Evolutionary conservation across 2,329 filamentous ascomycete genomes (phyloP).

Genomic region (Acephala macrosclerotiorum): DNA sequence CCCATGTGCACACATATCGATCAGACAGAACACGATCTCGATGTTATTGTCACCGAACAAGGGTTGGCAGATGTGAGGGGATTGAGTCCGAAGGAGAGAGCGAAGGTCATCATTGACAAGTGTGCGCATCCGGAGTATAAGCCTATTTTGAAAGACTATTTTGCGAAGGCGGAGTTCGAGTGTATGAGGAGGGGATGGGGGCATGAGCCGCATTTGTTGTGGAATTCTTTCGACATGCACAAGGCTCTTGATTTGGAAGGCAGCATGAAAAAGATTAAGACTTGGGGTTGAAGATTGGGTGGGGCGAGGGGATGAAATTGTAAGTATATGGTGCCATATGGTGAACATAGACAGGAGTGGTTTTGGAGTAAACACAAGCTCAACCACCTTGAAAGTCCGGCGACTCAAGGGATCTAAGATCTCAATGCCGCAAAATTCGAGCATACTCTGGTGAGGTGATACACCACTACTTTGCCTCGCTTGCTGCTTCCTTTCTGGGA

Average conservation of each 20-base stretch:
- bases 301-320: neutral
- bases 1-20: conserved; percentile 93
- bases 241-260: conserved; percentile 82
- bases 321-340: neutral
- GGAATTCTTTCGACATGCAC: conserved; percentile 90
- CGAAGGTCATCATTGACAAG: conserved; percentile 85
- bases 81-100: conserved; percentile 79
- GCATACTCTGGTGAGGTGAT: no score
- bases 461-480: no score
- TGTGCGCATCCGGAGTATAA: conserved; percentile 86
- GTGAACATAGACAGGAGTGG: neutral
- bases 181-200: conserved; percentile 87
- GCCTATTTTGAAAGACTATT: conserved; percentile 83
- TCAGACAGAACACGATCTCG: conserved; percentile 91
- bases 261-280: conserved; percentile 69
- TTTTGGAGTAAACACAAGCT: neutral
- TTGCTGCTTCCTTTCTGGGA: no score
- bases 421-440: no score
- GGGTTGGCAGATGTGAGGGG: conserved; percentile 88
- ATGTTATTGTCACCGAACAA: conserved; percentile 79
- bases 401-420: no score
- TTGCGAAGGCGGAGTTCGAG: conserved; percentile 85
- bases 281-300: conserved; percentile 37
- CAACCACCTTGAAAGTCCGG: neutral
- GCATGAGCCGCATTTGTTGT: conserved; percentile 88